Conservation (phyloP, 371 early-diverging fungal genomes). For the Dipsacomyces acuminosporus region DNA sequence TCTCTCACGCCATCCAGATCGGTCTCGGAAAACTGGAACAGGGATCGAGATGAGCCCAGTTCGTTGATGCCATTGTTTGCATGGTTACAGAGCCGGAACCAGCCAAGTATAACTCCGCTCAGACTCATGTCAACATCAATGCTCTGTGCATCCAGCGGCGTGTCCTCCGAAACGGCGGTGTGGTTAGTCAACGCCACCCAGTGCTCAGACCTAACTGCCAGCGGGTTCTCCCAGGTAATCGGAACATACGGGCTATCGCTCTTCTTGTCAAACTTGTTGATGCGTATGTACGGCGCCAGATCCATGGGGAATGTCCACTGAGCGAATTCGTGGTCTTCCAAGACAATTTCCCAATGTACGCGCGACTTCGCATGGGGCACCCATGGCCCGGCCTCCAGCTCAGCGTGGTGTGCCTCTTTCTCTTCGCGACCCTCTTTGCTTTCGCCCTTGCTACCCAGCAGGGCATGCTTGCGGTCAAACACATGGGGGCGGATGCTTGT, state of each 20-base stretch:
- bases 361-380: constrained; percentile 43
- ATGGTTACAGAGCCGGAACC: constrained; percentile 47
- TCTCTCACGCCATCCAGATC: constrained; percentile 51
- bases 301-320: constrained; percentile 43
- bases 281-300: constrained; percentile 22
- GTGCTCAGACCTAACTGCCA: constrained; percentile 36
- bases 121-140: constrained; percentile 24
- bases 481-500: constrained; percentile 17
- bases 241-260: constrained; percentile 39
- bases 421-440: background rate
- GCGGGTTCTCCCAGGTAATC: constrained; percentile 48
- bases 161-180: constrained; percentile 2
- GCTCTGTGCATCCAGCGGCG: constrained; percentile 18
- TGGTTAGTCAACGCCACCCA: constrained; percentile 38
- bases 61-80: constrained; percentile 25
- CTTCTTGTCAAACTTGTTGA: background rate
- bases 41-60: constrained; percentile 20
- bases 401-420: background rate
- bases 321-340: constrained; percentile 40
- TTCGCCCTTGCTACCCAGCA: constrained; percentile 9
- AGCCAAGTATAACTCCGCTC: constrained; percentile 42
- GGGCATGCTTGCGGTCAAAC: constrained; percentile 21
- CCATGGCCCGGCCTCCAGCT: constrained; percentile 14
- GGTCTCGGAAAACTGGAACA: constrained; percentile 31
- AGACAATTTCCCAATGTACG: constrained; percentile 42